Conservation (phyloP, 2,329 filamentous ascomycete genomes). For the Arthroderma uncinatum region DNA sequence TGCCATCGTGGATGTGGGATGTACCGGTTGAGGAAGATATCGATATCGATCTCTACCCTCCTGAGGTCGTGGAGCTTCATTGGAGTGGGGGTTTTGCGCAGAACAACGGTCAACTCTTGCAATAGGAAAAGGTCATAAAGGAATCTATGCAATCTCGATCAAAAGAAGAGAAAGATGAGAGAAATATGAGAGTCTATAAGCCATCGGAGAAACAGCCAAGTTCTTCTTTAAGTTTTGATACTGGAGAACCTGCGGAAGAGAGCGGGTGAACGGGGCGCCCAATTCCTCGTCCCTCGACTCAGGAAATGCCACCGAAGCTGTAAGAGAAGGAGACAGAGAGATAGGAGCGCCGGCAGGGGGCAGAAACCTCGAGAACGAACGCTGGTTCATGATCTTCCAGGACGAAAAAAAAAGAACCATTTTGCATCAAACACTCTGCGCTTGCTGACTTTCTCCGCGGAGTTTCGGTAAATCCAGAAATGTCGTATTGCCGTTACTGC, state of each 20-base stretch:
- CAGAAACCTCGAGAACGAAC: no score
- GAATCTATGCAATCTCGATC: not conserved
- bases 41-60: constrained; percentile 55
- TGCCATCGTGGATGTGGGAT: constrained; percentile 56
- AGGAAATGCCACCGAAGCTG: not conserved
- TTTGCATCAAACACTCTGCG: no score
- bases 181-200: not conserved
- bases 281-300: not conserved
- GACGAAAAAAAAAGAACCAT: no score
- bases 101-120: not conserved
- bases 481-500: not conserved
- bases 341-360: no score
- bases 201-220: not conserved
- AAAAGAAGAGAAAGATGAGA: not conserved
- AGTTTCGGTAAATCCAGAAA: not conserved
- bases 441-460: not conserved
- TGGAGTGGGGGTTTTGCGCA: not conserved
- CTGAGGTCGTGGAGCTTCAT: constrained; percentile 4
- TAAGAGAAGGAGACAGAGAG: not conserved
- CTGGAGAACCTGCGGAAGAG: not conserved
- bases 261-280: not conserved
- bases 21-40: constrained; percentile 60
- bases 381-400: no score
- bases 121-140: not conserved
- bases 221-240: not conserved